Evolutionary conservation across 306 rosid genomes (phyloP).

Genomic region (Lagenaria siceraria): DNA sequence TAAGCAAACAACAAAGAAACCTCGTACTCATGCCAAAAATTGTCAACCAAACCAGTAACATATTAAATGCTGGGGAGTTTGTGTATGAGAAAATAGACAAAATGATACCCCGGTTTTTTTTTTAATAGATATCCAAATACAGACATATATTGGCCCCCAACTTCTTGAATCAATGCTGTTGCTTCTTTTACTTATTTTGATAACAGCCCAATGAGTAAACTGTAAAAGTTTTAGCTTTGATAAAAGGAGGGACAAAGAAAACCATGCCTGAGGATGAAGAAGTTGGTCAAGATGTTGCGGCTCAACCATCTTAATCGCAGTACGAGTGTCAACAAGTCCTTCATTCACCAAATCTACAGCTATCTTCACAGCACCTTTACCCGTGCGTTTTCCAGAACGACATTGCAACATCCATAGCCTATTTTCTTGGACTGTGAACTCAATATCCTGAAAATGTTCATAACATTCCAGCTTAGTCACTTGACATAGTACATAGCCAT

Average conservation of each 20-base stretch:
- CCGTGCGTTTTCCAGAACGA: constrained; percentile 83
- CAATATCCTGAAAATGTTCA: constrained; percentile 54
- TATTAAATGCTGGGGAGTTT: background rate
- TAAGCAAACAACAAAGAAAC: background rate
- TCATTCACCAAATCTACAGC: constrained; percentile 87
- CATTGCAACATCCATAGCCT: constrained; percentile 99
- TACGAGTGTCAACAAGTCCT: constrained; percentile 57
- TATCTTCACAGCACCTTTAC: constrained; percentile 84
- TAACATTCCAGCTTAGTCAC: background rate
- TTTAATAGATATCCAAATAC: background rate
- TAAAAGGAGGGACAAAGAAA: background rate
- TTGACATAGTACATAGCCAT: background rate
- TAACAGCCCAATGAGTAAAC: background rate
- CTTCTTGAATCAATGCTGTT: background rate
- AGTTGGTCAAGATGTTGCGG: constrained; percentile 94
- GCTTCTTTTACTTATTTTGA: background rate
- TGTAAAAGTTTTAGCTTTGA: background rate
- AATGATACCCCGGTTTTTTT: background rate
- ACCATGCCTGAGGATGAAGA: constrained; percentile 81
- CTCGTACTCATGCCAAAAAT: background rate
- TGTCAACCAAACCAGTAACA: background rate
- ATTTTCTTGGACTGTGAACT: constrained; percentile 96
- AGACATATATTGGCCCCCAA: background rate
- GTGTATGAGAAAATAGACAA: background rate
- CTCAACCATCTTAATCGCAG: constrained; percentile 86